phyloP scores from a whole-genome alignment of 176 grass and related monocot genomes.

The Oryza coarctata region DNA sequence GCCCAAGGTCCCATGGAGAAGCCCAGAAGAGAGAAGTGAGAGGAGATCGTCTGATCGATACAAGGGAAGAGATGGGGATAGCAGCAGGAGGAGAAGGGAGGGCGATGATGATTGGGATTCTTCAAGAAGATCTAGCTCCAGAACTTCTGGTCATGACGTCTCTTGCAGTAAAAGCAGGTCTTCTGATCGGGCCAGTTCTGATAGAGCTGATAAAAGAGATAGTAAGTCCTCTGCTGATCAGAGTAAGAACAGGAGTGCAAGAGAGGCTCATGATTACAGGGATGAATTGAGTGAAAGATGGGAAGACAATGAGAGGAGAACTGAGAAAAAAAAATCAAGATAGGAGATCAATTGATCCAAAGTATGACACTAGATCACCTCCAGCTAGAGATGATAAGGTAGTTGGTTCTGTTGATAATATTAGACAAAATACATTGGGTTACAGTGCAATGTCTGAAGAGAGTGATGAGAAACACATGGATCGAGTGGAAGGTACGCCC shows the following conservation, averaged over 20 bases:
- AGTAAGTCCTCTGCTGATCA: conserved; percentile 32
- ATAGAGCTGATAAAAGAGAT: conserved; percentile 36
- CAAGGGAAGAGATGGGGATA: conserved; percentile 35
- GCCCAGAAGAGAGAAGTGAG: conserved; percentile 45
- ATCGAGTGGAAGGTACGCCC: conserved; percentile 1
- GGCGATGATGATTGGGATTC: conserved; percentile 42
- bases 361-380: conserved; percentile 26
- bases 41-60: conserved; percentile 40
- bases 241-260: conserved; percentile 33
- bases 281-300: conserved; percentile 36
- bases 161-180: conserved; percentile 31
- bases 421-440: neutral
- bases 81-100: conserved; percentile 46
- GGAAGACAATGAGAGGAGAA: conserved; percentile 26
- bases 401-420: conserved; percentile 22
- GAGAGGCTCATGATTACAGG: conserved; percentile 18
- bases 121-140: conserved; percentile 42
- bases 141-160: conserved; percentile 22
- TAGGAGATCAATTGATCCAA: neutral
- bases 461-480: neutral
- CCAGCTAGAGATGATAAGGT: conserved; percentile 22
- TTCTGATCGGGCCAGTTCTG: conserved; percentile 35
- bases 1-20: conserved; percentile 46
- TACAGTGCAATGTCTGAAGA: conserved; percentile 15
- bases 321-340: conserved; percentile 23